These are phyloP conservation scores for Cyamopsis tetragonoloba DNA, from an alignment of 306 rosid genomes.

Conservation along the genomic window DNA sequence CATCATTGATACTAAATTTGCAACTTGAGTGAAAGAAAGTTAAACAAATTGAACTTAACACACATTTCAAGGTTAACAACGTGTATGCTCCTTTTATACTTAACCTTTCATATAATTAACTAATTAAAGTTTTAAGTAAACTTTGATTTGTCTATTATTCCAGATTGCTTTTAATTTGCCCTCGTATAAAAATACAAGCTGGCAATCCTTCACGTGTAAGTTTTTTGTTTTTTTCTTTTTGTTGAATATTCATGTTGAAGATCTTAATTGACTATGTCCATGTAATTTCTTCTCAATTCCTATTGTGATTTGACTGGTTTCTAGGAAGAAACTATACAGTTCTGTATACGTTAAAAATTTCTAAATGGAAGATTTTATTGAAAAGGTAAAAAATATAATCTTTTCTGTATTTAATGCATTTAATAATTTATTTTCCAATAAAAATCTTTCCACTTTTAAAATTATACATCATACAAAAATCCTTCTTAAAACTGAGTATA, in stretches of 20 bases:
- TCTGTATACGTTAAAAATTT: too few relatives aligned
- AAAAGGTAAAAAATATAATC: too few relatives aligned
- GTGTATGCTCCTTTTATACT: not conserved
- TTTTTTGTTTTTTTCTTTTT: too few relatives aligned
- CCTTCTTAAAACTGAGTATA: too few relatives aligned
- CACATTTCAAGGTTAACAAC: constrained; percentile 5
- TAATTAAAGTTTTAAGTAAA: constrained; percentile 11
- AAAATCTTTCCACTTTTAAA: too few relatives aligned
- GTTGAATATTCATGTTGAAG: not conserved
- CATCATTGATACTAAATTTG: not conserved
- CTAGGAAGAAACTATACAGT: too few relatives aligned
- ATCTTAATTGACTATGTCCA: not conserved
- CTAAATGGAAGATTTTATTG: too few relatives aligned
- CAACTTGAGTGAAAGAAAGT: not conserved
- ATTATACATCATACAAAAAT: too few relatives aligned
- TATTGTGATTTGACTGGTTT: too few relatives aligned
- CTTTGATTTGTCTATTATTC: not conserved
- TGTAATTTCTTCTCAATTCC: too few relatives aligned
- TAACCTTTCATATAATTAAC: constrained; percentile 20
- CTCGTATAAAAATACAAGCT: not conserved
- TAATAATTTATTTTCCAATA: too few relatives aligned
- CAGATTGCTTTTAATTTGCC: not conserved
- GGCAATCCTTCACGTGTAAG: constrained; percentile 13
- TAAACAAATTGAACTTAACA: not conserved
- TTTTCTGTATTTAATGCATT: too few relatives aligned